A percentile compares a stretch with the other conserved stretches of the same genome.
Evolutionary conservation across 495 filamentous ascomycete genomes (phyloP).

Genomic region (Rostrohypoxylon terebratum): DNA sequence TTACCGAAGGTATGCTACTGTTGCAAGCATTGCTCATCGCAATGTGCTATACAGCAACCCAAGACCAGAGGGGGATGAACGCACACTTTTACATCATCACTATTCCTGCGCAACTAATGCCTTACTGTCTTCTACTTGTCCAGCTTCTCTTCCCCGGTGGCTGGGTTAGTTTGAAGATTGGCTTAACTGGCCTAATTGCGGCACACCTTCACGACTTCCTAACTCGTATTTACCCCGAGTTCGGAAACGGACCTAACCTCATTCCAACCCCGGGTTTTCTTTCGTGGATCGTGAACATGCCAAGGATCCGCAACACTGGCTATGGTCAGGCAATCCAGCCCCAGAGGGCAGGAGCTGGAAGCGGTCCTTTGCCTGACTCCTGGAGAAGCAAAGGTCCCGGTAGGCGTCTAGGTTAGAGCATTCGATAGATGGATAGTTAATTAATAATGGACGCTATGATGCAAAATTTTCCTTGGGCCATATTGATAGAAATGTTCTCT

Average conservation of each 20-base stretch:
- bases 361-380: conserved; percentile 63
- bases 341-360: conserved; percentile 52
- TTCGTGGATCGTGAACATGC: conserved; percentile 67
- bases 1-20: conserved; percentile 66
- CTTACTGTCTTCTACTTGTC: conserved; percentile 77
- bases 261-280: conserved; percentile 76
- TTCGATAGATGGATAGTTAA: background rate
- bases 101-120: conserved; percentile 78
- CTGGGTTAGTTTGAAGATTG: conserved; percentile 59
- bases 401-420: conserved; percentile 68
- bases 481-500: background rate
- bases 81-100: conserved; percentile 79
- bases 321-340: conserved; percentile 70
- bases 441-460: background rate
- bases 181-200: conserved; percentile 77
- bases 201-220: conserved; percentile 90
- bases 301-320: conserved; percentile 55
- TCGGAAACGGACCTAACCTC: conserved; percentile 80
- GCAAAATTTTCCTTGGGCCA: background rate
- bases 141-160: conserved; percentile 70
- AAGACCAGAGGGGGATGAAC: conserved; percentile 80
- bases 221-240: conserved; percentile 82
- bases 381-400: conserved; percentile 78
- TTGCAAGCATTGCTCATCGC: conserved; percentile 78
- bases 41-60: conserved; percentile 81